Conservation (phyloP, 192 early-diverging fungal species). For the Coemansia sp. region DNA sequence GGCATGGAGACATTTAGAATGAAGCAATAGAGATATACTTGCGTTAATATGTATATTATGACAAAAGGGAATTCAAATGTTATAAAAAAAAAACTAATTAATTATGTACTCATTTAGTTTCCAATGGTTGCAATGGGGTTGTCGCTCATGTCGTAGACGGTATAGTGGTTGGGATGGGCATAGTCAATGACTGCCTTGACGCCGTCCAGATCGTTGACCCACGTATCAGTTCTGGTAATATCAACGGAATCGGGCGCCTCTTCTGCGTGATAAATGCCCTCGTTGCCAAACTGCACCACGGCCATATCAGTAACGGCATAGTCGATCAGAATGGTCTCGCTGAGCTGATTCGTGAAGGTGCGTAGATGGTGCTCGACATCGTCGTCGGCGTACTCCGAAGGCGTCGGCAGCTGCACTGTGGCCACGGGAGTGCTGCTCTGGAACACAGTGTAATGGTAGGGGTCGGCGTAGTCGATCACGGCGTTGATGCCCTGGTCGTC, state of each 20-base stretch:
- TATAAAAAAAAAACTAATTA: constrained; percentile 14
- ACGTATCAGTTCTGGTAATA: constrained; percentile 19
- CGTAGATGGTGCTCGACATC: constrained; percentile 20
- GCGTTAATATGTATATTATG: not conserved
- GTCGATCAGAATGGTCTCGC: constrained; percentile 34
- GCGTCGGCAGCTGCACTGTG: not conserved
- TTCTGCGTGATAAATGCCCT: constrained; percentile 30
- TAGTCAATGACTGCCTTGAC: constrained; percentile 37
- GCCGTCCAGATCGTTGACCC: constrained; percentile 34
- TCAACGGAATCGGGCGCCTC: constrained; percentile 4
- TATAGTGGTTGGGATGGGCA: constrained; percentile 27
- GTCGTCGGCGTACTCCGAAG: not conserved
- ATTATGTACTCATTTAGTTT: not conserved
- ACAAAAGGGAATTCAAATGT: no score
- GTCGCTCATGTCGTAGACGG: constrained; percentile 23
- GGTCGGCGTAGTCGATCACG: constrained; percentile 31
- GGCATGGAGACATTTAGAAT: constrained; percentile 58
- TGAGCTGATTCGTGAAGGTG: constrained; percentile 27
- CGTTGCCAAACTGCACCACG: constrained; percentile 15
- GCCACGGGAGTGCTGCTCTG: constrained; percentile 4
- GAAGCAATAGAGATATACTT: not conserved
- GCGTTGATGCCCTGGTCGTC: constrained; percentile 30
- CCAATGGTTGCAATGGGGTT: constrained; percentile 24
- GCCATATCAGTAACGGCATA: constrained; percentile 27
- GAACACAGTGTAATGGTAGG: constrained; percentile 33